A percentile compares a stretch with the other conserved stretches of the same genome.
Evolutionary conservation across 202 grass and related monocot genomes (phyloP).

Genomic region (Schoenoplectus tabernaemontani): DNA sequence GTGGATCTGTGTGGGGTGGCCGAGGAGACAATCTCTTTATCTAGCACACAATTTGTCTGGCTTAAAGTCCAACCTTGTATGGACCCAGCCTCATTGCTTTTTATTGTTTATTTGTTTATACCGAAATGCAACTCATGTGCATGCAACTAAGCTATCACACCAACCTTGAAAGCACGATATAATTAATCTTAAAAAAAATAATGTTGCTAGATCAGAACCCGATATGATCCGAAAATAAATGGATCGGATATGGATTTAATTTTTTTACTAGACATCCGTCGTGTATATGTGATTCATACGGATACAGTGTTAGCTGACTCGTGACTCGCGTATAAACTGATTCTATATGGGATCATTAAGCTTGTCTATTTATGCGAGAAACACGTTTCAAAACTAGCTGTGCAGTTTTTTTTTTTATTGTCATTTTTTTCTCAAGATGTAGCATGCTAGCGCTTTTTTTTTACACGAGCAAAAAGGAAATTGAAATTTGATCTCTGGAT

Average conservation of each 20-base stretch:
- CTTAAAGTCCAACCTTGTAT: background rate
- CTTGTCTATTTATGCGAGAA: background rate
- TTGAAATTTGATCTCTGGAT: too few species aligned
- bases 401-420: background rate
- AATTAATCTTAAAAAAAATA: background rate
- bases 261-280: background rate
- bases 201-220: too few species aligned
- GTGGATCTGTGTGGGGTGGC: background rate
- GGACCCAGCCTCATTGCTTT: background rate
- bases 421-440: background rate
- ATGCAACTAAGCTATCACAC: background rate
- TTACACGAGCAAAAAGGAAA: too few species aligned
- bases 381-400: background rate
- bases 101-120: background rate
- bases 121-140: background rate
- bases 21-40: background rate
- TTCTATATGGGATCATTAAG: too few species aligned
- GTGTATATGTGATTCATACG: background rate
- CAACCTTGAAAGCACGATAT: background rate
- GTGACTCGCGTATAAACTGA: too few species aligned
- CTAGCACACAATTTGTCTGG: background rate
- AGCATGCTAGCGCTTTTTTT: too few species aligned
- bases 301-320: too few species aligned
- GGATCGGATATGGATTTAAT: too few species aligned
- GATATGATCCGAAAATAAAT: too few species aligned